phyloP scores from a whole-genome alignment of 805 yeast genomes.

The Candida chilensis region DNA sequence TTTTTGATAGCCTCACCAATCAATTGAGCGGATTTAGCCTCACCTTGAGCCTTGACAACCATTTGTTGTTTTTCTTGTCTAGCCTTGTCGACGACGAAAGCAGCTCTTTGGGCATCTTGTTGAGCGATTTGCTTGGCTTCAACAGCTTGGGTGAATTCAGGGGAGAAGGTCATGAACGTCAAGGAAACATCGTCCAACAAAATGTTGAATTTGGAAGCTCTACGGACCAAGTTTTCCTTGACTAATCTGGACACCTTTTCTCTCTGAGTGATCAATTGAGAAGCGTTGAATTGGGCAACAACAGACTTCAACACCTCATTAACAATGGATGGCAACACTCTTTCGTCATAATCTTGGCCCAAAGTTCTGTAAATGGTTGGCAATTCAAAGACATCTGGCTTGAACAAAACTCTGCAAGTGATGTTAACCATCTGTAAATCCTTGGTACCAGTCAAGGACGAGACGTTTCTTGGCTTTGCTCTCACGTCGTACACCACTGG shows the following conservation, averaged over 20 bases:
- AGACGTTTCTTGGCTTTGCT: constrained; percentile 94
- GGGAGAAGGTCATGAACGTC: constrained; percentile 94
- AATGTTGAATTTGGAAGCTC: constrained; percentile 86
- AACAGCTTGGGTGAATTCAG: constrained; percentile 95
- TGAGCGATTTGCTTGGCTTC: constrained; percentile 99
- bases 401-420: constrained; percentile 94
- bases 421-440: constrained; percentile 98
- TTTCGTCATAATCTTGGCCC: constrained; percentile 93
- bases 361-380: constrained; percentile 87
- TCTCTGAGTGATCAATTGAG: constrained; percentile 98
- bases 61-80: constrained; percentile 95
- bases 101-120: constrained; percentile 98
- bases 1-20: constrained; percentile 99
- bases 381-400: constrained; percentile 72
- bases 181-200: constrained; percentile 91
- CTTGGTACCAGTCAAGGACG: constrained; percentile 95
- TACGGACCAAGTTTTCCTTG: constrained; percentile 81
- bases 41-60: constrained; percentile 97
- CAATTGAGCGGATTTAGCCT: constrained; percentile 94
- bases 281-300: constrained; percentile 97
- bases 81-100: constrained; percentile 93
- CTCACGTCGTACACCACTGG: constrained; percentile 92
- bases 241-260: constrained; percentile 90
- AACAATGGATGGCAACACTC: constrained; percentile 95
- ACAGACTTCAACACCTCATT: constrained; percentile 95